phyloP scores from a whole-genome alignment of 768 basidiomycete species.

The Tremella yokohamensis region DNA sequence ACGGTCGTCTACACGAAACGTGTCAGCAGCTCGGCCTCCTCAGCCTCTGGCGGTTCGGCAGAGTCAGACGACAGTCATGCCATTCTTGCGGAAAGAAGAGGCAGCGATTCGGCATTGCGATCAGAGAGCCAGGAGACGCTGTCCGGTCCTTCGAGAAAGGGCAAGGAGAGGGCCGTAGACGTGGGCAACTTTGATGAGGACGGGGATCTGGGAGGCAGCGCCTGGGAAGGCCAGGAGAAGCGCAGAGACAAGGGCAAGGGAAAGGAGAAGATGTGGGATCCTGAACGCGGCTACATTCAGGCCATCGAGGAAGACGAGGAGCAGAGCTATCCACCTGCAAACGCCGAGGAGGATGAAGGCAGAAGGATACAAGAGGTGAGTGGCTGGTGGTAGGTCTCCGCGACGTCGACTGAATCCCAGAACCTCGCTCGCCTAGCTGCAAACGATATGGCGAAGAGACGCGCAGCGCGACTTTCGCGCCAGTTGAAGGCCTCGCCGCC shows the following conservation, averaged over 20 bases:
- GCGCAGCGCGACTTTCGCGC: constrained; percentile 33
- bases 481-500: constrained; percentile 17
- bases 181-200: constrained; percentile 2
- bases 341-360: constrained; percentile 37
- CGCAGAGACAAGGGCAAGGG: constrained; percentile 20
- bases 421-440: constrained; percentile 42
- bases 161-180: constrained; percentile 16
- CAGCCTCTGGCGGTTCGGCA: constrained; percentile 14
- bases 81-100: constrained; percentile 2
- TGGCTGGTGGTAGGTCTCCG: neutral
- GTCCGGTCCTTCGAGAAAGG: constrained; percentile 11
- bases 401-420: constrained; percentile 13
- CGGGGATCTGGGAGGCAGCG: constrained; percentile 9
- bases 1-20: constrained; percentile 31
- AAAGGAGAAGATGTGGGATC: constrained; percentile 29
- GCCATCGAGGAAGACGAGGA: constrained; percentile 13
- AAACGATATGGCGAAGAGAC: constrained; percentile 33
- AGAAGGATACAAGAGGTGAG: constrained; percentile 35
- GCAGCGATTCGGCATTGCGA: constrained; percentile 1
- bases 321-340: constrained; percentile 34
- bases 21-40: constrained; percentile 12
- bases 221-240: constrained; percentile 7
- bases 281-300: constrained; percentile 33
- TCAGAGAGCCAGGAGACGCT: neutral
- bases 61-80: constrained; percentile 28